Evolutionary conservation across 2,329 filamentous ascomycete genomes (phyloP).

Genomic region (Sarocladiaceae sp.): DNA sequence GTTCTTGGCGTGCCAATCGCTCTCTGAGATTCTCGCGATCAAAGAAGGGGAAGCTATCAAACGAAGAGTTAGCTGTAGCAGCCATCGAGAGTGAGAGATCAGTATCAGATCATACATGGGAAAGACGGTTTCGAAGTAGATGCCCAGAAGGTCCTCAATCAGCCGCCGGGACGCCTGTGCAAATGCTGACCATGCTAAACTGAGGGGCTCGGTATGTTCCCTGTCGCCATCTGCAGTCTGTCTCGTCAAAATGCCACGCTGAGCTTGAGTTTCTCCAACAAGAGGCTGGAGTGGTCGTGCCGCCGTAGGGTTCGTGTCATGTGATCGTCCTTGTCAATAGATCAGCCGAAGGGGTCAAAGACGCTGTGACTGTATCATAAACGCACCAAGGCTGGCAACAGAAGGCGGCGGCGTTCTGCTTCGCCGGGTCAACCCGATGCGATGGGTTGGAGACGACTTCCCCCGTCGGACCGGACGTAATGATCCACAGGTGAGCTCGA

Average conservation of each 20-base stretch:
- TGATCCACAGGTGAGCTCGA: not conserved
- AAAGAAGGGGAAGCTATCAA: slow-evolving; percentile 41
- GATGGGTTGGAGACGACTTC: not conserved
- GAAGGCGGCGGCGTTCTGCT: not conserved
- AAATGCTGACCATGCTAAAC: not conserved
- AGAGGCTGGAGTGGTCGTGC: too few relatives aligned
- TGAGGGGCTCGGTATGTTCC: not conserved
- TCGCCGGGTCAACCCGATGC: not conserved
- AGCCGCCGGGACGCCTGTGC: not conserved
- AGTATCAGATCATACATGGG: slow-evolving; percentile 27
- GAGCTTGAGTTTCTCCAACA: too few relatives aligned
- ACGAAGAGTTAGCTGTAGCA: not conserved
- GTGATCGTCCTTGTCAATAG: too few relatives aligned
- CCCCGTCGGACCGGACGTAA: not conserved
- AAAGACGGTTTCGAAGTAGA: slow-evolving; percentile 51
- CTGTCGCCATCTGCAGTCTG: not conserved
- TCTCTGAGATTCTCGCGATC: slow-evolving; percentile 38
- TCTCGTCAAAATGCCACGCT: not conserved
- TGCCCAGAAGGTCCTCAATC: not conserved
- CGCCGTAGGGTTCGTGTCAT: too few relatives aligned
- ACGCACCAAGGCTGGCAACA: not conserved
- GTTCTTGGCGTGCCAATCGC: slow-evolving; percentile 35
- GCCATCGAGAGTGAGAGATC: not conserved
- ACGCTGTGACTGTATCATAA: not conserved
- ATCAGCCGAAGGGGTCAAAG: too few relatives aligned